These are phyloP conservation scores for Thermothelomyces thermophilus DNA, from an alignment of 2,329 filamentous ascomycete genomes.

Conservation along the genomic window DNA sequence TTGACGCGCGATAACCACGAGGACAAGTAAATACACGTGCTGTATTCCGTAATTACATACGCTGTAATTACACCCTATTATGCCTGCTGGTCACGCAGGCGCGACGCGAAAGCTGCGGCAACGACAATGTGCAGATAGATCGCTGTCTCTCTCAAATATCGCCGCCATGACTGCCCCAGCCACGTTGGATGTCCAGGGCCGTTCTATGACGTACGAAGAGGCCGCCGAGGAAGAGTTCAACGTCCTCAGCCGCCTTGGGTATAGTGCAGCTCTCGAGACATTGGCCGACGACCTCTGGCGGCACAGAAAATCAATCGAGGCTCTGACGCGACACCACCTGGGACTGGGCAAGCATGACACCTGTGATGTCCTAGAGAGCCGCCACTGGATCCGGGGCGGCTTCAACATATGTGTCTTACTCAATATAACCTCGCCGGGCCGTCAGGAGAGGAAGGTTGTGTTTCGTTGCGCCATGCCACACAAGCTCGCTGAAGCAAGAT, in stretches of 20 bases:
- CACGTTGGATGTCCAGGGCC: too few species aligned
- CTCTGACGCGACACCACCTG: neutral
- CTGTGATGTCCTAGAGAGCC: neutral
- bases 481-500: constrained; percentile 32
- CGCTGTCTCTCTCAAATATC: too few species aligned
- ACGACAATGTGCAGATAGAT: too few species aligned
- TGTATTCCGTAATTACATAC: too few species aligned
- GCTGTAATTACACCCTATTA: too few species aligned
- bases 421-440: neutral
- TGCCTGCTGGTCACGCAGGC: too few species aligned
- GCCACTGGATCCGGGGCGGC: neutral
- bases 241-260: neutral
- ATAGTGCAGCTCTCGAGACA: neutral
- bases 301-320: neutral
- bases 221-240: constrained; percentile 2
- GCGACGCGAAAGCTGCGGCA: too few species aligned
- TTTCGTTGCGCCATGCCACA: constrained; percentile 31
- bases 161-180: too few species aligned
- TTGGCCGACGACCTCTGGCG: constrained; percentile 1
- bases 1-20: too few species aligned
- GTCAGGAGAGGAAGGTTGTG: constrained; percentile 9
- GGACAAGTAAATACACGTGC: too few species aligned
- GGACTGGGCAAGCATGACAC: neutral
- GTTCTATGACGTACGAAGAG: neutral
- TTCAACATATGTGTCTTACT: neutral